phyloP scores from a whole-genome alignment of 2,329 filamentous ascomycete species.

The Aschersonia sp. region DNA sequence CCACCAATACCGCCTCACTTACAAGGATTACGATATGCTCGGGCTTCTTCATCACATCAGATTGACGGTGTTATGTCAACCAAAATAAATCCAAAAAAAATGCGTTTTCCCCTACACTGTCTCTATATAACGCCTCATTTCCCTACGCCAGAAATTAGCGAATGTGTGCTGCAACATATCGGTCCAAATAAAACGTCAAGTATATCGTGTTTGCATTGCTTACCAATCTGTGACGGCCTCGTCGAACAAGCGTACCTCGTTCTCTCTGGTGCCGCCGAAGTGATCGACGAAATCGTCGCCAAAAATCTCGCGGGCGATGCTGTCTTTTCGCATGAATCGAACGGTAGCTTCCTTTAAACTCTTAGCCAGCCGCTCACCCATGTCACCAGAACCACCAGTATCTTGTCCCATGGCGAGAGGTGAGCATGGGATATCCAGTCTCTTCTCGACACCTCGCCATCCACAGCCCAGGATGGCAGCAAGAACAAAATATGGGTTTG shows the following conservation, averaged over 20 bases:
- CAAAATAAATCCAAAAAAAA: no score
- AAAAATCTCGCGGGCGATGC: slow-evolving; percentile 84
- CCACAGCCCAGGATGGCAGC: slow-evolving; percentile 77
- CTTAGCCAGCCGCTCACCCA: slow-evolving; percentile 68
- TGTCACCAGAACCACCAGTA: slow-evolving; percentile 56
- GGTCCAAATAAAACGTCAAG: no score
- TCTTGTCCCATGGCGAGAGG: slow-evolving; percentile 77
- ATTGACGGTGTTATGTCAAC: no score
- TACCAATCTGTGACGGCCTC: slow-evolving; percentile 96
- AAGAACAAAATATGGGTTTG: slow-evolving; percentile 78
- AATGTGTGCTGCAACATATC: background rate
- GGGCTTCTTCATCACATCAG: no score
- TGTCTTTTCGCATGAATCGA: slow-evolving; percentile 61
- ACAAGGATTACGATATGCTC: no score
- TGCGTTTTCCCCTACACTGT: slow-evolving; percentile 3
- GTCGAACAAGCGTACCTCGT: slow-evolving; percentile 83
- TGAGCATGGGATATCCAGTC: slow-evolving; percentile 66
- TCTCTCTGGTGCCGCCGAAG: slow-evolving; percentile 80
- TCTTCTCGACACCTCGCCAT: slow-evolving; percentile 86
- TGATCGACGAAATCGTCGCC: slow-evolving; percentile 94
- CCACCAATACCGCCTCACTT: no score
- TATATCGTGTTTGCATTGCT: slow-evolving; percentile 14
- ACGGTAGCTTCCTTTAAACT: slow-evolving; percentile 71
- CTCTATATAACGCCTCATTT: slow-evolving; percentile 50
- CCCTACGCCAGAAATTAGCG: slow-evolving; percentile 30